A percentile compares a stretch with the other conserved stretches of the same genome.
These are phyloP conservation scores for Fusarium coicis DNA, from an alignment of 2,329 filamentous ascomycete species.

Conservation along the genomic window DNA sequence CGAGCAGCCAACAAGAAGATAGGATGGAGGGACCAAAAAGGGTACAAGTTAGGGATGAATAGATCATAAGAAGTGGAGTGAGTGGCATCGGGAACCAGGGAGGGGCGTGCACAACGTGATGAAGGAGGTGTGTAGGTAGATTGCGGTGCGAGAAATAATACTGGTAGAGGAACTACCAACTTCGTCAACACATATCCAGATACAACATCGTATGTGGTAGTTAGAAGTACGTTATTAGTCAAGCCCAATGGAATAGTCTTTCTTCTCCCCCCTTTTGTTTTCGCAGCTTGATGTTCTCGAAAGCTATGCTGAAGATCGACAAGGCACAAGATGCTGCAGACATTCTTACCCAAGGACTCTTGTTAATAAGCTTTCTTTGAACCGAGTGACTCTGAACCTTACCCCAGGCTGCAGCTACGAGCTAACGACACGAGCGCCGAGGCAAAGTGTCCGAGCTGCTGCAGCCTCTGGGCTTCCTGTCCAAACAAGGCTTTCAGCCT, in stretches of 20 bases:
- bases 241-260: background rate
- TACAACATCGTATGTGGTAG: conserved; percentile 1
- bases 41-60: conserved; percentile 33
- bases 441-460: conserved; percentile 19
- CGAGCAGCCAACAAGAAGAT: conserved; percentile 40
- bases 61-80: conserved; percentile 42
- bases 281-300: background rate
- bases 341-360: background rate
- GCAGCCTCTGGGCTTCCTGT: background rate
- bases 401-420: conserved; percentile 18
- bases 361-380: conserved; percentile 21
- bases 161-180: background rate
- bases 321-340: background rate
- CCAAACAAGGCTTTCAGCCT: conserved; percentile 22
- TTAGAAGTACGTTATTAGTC: background rate
- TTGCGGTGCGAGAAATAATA: conserved; percentile 1
- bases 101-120: conserved; percentile 27
- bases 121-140: conserved; percentile 5
- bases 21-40: conserved; percentile 34
- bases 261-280: background rate
- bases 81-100: conserved; percentile 38
- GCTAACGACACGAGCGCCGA: conserved; percentile 17
- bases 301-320: background rate
- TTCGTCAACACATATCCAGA: conserved; percentile 8
- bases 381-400: conserved; percentile 7